Evolutionary conservation across 1,139 yeast species (phyloP).

Genomic region (Blastobotrys buckinghamii): DNA sequence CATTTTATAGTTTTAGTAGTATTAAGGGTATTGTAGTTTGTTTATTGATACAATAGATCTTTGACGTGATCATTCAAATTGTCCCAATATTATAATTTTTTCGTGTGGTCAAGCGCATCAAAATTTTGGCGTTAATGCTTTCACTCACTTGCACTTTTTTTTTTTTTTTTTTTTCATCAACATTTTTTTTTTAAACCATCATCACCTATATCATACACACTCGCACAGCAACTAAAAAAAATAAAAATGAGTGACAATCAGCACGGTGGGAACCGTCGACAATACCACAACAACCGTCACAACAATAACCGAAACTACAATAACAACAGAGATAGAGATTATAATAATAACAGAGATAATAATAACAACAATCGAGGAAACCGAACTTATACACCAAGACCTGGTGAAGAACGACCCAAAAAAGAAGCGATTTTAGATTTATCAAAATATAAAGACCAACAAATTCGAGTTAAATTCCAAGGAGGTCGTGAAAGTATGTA

Average conservation of each 20-base stretch:
- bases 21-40: too few relatives aligned
- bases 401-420: constrained; percentile 63
- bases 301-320: background rate
- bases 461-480: constrained; percentile 70
- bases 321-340: background rate
- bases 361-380: constrained; percentile 4
- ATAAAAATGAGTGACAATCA: background rate
- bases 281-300: background rate
- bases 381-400: constrained; percentile 26
- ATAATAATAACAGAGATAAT: background rate
- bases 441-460: constrained; percentile 66
- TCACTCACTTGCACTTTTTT: too few relatives aligned
- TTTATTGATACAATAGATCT: too few relatives aligned
- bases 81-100: background rate
- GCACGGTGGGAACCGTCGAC: constrained; percentile 1
- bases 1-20: background rate
- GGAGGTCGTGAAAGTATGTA: constrained; percentile 61
- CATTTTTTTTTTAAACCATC: background rate
- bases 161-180: background rate
- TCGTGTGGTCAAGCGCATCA: background rate
- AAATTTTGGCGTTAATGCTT: background rate
- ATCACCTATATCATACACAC: too few relatives aligned
- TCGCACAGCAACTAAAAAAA: too few relatives aligned
- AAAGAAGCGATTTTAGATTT: constrained; percentile 86
- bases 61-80: too few relatives aligned